Evolutionary conservation across 805 yeast genomes (phyloP), one percentile per base, ranked within the genome.

Genomic region (Brettanomyces sp.): DNA sequence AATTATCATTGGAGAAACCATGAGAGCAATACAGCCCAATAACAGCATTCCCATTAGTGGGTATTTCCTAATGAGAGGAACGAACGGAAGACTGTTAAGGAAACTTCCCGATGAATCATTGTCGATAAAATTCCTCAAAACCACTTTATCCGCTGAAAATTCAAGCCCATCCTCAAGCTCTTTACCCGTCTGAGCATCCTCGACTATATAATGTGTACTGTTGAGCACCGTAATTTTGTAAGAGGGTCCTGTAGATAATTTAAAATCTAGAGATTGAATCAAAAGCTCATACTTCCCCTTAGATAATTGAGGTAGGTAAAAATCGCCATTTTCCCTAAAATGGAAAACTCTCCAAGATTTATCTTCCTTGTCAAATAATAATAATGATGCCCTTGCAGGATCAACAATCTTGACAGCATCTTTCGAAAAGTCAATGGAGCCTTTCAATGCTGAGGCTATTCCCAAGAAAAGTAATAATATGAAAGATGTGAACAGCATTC

Each of bases 1-100:
- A 14, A 61, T 43, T 12, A 60, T 47, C 4, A 52, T 41, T 1
- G 65, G 65, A 45, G 58, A 36, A 13, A 49, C n/a, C 3, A 52
- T 21, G 46, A 57, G 32, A 9, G 48, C n/a, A 1, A 52, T 48
- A 3, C 58, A 45, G 3, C 42, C 32, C 2, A 53, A 33, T 42
- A 52, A 37, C 4, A 42, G 42, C 3, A 43, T 24, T 4, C 53
- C 56, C 1, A 54, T 8, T 4, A 52, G 28, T 9, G 62, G 62
- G 37, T 58, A 44, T 38, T 49, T 44, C 38, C 41, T 45, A 23
- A 54, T 34, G n/a, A 53, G 14, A 3, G 55, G 52, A 13, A 52
- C 44, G 41, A 56, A 51, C 6, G 60, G 63, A 9, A 56, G 45
- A 33, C 49, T 47, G 34, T 47, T 49, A 22, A 52, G 24, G 8